Base-by-base conservation (phyloP, 139 green algal genomes). In the Asterochloris erici region DNA sequence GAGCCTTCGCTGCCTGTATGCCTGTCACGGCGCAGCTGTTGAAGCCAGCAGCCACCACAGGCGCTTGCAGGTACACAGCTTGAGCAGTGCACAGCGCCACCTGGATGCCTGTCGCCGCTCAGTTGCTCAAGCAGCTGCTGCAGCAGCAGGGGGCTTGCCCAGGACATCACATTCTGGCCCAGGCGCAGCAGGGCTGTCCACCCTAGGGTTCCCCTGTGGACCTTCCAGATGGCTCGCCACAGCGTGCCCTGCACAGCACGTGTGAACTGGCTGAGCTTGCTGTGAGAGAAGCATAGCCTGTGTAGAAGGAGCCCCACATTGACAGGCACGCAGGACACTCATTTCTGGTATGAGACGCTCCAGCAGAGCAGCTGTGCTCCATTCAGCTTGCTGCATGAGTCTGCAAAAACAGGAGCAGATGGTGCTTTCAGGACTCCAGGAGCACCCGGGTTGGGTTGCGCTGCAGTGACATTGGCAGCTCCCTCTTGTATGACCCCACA, bases 111-210 rank as follows among this genome's bases (percentile, higher is more conserved):
- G 38, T 54, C 38, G 38, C 38, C 38, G 38, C 38, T 54, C 54
- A 80, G 61, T n/a, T 80, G 76, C 23, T 26, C 27, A 14, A 81
- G 63, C 11, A 81, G 77, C 27, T 81, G 63, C 63, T 81, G 63
- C 28, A 81, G 63, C 14, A 81, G 77, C 13, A 81, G 73, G 12
- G 77, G 77, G 14, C 63, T 63, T 11, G n/a, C 61, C 63, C 62
- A 73, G 27, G 63, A 26, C 63, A n/a, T 63, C 26, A 62, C 4
- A 28, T 74, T 81, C 27, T 81, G 63, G 62, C 73, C 17, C 12
- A 81, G 14, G 63, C 77, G 77, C 26, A 81, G 63, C 15, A 63
- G 28, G 17, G 27, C 77, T 12, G 77, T 64, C 12, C 28, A 73
- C 24, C 12, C 27, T 13, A 81, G 63, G n/a, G 17, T 73, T 23